Base-by-base conservation (phyloP, 495 filamentous ascomycete genomes). In the Xylaria intraflava region DNA sequence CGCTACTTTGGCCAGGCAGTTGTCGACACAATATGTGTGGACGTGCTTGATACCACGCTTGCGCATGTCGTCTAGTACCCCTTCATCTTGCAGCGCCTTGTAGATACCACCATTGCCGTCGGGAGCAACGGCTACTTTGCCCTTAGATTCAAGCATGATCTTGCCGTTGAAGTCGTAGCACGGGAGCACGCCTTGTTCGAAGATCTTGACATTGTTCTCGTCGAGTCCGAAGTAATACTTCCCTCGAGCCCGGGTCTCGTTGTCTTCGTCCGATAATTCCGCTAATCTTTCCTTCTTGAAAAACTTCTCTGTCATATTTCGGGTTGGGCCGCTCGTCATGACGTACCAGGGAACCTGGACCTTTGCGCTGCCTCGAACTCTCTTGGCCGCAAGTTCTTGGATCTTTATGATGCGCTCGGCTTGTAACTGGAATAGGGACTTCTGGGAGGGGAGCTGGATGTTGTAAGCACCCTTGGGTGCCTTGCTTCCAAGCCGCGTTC, bases 101-200 rank as follows among this genome's bases (percentile, higher is more conserved):
- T 99, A 99, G 62, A 99, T 87, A 53, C 93, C 93, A 53, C 93
- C 93, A 62, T 99, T 99, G 59, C 93, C 93, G 65, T 99, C 94
- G n/a, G 93, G 93, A 35, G 93, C 94, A 24, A 97, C 94, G 24
- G 93, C 93, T 26, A 94, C 90, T 78, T 87, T 92, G 40, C 83
- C 80, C 78, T 95, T 96, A 69, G 70, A 83, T 72, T 96, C 90
- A 61, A 99, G 75, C 54, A 99, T 71, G 62, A 99, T 97, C 79
- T 97, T 96, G 57, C 91, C 93, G 27, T 97, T 90, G 71, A 96
- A 96, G 38, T 90, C 93, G 65, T 97, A 93, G 68, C 93, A 99
- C 24, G 93, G 93, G 39, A 99, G 79, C 14, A 95, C 88, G 56
- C 93, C 93, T 69, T 99, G 93, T 75, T 99, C 94, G 60, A 99